Evolutionary conservation across 164 flowering plant species (phyloP), one percentile per base, ranked within the genome.

Genomic region (Liriodendron chinense): DNA sequence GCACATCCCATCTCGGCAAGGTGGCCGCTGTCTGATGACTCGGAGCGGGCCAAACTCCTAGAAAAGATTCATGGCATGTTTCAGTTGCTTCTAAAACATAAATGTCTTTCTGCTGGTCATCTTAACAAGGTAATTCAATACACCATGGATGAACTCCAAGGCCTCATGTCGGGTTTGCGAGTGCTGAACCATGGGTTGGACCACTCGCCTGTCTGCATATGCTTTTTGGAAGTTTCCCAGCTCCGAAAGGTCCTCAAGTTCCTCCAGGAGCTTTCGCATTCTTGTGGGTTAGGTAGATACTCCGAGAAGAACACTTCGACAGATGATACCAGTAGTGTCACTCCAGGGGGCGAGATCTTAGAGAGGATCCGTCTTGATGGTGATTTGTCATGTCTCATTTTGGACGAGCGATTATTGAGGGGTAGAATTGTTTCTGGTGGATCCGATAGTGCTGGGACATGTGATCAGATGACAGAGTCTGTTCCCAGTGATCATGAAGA

Each of bases 1-100:
- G 74, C 62, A 64, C 78, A 78, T 79, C 72, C 75, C 10, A 65
- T 80, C 69, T 65, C 80, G 34, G 84, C 83, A 71, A 85, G 82
- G 71, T 92, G 92, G 97, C 99, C 98, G 14, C 65, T 87, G 74
- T 87, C 92, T 18, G 92, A 90, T 82, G 97, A 93, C 73, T n/a
- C 88, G 34, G 98, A 92, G 82, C 84, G 99, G 61, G 86, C 76
- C 68, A 89, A 90, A 83, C 90, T 91, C 34, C 93, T 94, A 49
- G 92, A 91, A 78, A 92, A 77, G 83, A 87, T 96, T 77, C 89
- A 81, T 83, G 72, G 83, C 26, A 25, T 82, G 78, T 89, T 96
- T 81, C 88, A 90, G 80, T 71, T 86, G 59, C 97, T 96, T 74
- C 81, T 94, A 56, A 85, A 76, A 70, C 84, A 88, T 67, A 94